Evolutionary conservation across 495 filamentous ascomycete genomes (phyloP).

Genomic region (Penicillium arizonense): DNA sequence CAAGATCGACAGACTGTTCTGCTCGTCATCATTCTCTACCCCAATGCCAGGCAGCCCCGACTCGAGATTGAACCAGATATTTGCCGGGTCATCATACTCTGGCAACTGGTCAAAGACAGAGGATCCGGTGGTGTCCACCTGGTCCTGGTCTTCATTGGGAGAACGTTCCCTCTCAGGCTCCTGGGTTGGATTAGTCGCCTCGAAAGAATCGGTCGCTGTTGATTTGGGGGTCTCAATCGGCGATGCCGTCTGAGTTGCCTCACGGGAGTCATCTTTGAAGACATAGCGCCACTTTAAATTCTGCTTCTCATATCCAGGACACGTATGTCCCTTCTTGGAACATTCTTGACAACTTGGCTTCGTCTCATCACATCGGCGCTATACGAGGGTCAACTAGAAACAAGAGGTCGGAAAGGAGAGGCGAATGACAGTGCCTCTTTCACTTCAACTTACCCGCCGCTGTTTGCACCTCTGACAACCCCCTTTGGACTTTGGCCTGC

Average conservation of each 20-base stretch:
- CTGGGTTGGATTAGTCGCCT: not conserved
- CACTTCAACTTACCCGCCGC: conserved; percentile 24
- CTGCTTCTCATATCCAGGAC: conserved; percentile 24
- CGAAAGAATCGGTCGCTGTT: not conserved
- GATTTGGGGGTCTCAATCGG: not conserved
- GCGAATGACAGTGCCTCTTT: conserved; percentile 2
- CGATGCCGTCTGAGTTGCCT: not conserved
- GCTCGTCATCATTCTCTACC: not conserved
- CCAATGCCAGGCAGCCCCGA: not conserved
- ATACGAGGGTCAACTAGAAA: conserved; percentile 2
- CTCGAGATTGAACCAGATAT: conserved; percentile 2
- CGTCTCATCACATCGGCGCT: conserved; percentile 28
- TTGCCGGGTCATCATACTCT: conserved; percentile 10
- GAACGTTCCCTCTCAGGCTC: not conserved
- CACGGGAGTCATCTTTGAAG: conserved; percentile 14
- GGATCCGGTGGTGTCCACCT: conserved; percentile 12
- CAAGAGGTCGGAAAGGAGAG: not conserved
- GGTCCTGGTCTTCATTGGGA: conserved; percentile 7
- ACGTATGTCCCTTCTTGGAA: conserved; percentile 14
- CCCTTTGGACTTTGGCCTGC: conserved; percentile 25
- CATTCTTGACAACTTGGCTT: conserved; percentile 27
- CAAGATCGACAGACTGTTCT: conserved; percentile 19
- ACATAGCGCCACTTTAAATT: conserved; percentile 25
- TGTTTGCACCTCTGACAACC: conserved; percentile 26
- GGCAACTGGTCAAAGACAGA: conserved; percentile 17